Percentiles rank a stretch among this genome's conserved stretches.
Conservation (phyloP, 805 yeast genomes). For the Wickerhamiella occidentalis region DNA sequence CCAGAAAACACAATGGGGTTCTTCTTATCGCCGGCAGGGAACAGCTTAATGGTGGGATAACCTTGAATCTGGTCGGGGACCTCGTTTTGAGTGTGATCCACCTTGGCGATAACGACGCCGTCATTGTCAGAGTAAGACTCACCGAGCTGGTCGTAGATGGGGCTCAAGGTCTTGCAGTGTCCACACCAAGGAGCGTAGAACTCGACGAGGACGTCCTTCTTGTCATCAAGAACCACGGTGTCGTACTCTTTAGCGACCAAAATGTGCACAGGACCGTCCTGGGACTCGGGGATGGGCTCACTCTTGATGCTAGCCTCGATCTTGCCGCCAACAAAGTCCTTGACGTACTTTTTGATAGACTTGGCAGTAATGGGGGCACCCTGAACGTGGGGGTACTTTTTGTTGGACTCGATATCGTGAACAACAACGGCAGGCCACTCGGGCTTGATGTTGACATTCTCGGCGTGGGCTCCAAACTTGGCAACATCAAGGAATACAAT, state of each 20-base stretch:
- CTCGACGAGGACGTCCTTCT: constrained; percentile 65
- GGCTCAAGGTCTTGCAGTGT: constrained; percentile 85
- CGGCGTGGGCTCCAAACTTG: constrained; percentile 75
- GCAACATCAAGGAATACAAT: constrained; percentile 82
- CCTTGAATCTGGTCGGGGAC: constrained; percentile 67
- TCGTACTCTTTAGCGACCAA: constrained; percentile 80
- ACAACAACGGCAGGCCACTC: constrained; percentile 84
- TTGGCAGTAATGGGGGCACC: constrained; percentile 37
- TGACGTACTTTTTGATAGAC: constrained; percentile 50
- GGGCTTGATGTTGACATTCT: constrained; percentile 62
- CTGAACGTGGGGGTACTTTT: constrained; percentile 71
- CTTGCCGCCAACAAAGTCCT: constrained; percentile 49
- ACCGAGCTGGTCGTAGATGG: constrained; percentile 79
- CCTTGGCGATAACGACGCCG: constrained; percentile 64
- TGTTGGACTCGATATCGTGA: constrained; percentile 56
- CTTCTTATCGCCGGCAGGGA: constrained; percentile 72
- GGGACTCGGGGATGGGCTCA: constrained; percentile 73
- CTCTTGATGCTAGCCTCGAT: constrained; percentile 67
- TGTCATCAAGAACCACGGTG: constrained; percentile 47
- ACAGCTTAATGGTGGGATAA: constrained; percentile 83
- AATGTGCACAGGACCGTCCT: constrained; percentile 55
- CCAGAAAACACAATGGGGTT: constrained; percentile 57
- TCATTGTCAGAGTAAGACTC: constrained; percentile 45
- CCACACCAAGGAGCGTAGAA: constrained; percentile 88
- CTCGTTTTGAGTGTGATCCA: constrained; percentile 86